These are phyloP conservation scores for Acanthamoeba royreba DNA, from an alignment of 208 protist genomes.

Conservation along the genomic window DNA sequence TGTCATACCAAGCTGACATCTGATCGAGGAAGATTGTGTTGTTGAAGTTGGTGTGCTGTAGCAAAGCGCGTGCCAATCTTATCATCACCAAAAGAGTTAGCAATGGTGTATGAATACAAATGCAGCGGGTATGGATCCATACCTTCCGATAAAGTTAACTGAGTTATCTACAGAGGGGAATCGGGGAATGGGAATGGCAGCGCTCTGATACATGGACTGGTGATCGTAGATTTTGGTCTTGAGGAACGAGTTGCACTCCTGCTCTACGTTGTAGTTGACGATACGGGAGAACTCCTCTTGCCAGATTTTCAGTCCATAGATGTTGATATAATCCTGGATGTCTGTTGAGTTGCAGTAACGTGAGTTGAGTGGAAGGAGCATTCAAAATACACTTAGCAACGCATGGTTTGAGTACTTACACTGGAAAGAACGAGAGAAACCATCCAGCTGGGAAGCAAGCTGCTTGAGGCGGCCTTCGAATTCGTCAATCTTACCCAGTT, in stretches of 20 bases:
- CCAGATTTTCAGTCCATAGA: conserved; percentile 96
- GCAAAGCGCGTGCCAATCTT: conserved; percentile 85
- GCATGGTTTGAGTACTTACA: conserved; percentile 77
- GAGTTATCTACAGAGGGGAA: conserved; percentile 78
- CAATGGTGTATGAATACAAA: not conserved
- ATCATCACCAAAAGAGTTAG: not conserved
- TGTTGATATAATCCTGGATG: conserved; percentile 96
- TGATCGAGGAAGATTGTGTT: conserved; percentile 84
- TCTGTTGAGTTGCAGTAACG: conserved; percentile 33
- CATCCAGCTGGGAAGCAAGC: conserved; percentile 83
- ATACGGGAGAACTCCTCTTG: conserved; percentile 95
- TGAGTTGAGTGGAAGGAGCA: not conserved
- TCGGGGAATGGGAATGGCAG: conserved; percentile 91
- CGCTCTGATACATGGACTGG: conserved; percentile 86
- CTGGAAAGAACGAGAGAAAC: conserved; percentile 92
- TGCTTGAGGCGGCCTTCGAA: conserved; percentile 77
- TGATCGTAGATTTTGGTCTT: conserved; percentile 87
- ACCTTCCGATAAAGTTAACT: conserved; percentile 87
- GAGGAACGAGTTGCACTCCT: conserved; percentile 93
- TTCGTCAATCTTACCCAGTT: conserved; percentile 74
- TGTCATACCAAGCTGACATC: conserved; percentile 87
- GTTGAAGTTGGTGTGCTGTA: conserved; percentile 84
- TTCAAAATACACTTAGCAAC: not conserved
- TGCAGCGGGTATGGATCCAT: not conserved
- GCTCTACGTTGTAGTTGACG: conserved; percentile 95